Evolutionary conservation across 108 stramenopile species (phyloP).

Genomic region (Parietichytrium sp.): DNA sequence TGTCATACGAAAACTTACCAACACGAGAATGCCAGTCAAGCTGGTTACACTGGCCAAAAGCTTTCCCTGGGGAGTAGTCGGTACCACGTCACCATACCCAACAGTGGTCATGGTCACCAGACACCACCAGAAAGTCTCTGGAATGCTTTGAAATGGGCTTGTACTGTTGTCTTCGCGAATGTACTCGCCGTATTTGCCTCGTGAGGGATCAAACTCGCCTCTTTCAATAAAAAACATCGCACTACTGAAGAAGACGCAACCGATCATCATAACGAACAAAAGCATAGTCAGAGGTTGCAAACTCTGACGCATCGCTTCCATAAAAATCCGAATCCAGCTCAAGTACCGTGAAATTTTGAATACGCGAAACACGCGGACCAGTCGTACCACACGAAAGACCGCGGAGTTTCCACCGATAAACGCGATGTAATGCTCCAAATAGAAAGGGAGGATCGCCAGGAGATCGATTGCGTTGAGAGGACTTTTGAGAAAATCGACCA

Average conservation of each 20-base stretch:
- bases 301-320: neutral
- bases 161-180: neutral
- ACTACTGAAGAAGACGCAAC: neutral
- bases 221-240: conserved; percentile 28
- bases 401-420: neutral
- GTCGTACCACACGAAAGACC: conserved; percentile 39
- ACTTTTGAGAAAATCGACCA: neutral
- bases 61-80: conserved; percentile 6
- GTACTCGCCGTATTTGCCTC: neutral
- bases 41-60: conserved; percentile 2
- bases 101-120: conserved; percentile 46
- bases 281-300: conserved; percentile 38
- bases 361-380: conserved; percentile 46
- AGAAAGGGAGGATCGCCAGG: conserved; percentile 50
- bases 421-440: conserved; percentile 14
- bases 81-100: conserved; percentile 42
- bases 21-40: conserved; percentile 32
- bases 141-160: conserved; percentile 16
- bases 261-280: conserved; percentile 36
- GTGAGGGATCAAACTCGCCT: neutral
- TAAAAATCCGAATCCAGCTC: conserved; percentile 14
- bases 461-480: conserved; percentile 47
- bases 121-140: conserved; percentile 36
- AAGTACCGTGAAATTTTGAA: conserved; percentile 42
- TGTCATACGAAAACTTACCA: neutral